Base-by-base conservation (phyloP, 202 grass and related monocot species). In the Cymbopogon flexuosus region DNA sequence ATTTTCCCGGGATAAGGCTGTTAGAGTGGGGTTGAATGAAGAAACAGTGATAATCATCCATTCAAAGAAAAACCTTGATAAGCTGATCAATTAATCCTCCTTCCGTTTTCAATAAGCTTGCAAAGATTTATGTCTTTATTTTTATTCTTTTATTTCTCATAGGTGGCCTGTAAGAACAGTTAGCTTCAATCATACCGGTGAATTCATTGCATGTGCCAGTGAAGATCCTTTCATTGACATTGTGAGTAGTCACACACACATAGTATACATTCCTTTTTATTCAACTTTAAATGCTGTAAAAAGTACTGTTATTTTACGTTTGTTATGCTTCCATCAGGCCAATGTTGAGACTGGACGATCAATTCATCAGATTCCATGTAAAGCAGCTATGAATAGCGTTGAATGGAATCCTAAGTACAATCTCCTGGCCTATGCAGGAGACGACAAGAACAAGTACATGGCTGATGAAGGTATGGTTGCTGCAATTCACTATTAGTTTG, bases 211-310 rank as follows among this genome's bases (percentile, higher is more conserved):
- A 72, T 99, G 83, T 60, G 96, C 96, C 30, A 93, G 92, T 85
- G 96, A 99, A 90, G 90, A 93, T 91, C 90, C 88, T 82, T 95
- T 96, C 92, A 92, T 99, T 56, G 96, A 99, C 83, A 99, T 99
- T 83, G 96, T 93, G 90, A 81, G 92, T 91, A 27, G 42, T 80
- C 43, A 23, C 19, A 62, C 16, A 61, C 19, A 49, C 16, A 60
- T 51, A 65, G 12, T 70, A 39, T 65, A 70, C 61, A 61, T 73
- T 70, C 7, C 75, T 54, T 80, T 31, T 58, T 27, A 37, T 68
- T 46, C 15, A 2, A 63, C 33, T 36, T 24, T 62, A 52, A 52
- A 4, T 68, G 18, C 76, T 88, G 0, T 34, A 27, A 68, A 70
- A 52, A 87, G 2, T 77, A 64, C 42, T 27, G 4, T 65, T 29